Evolutionary conservation across 2,329 filamentous ascomycete species (phyloP), one percentile per base, ranked within the genome.

Genomic region (Cryphonectria japonica): DNA sequence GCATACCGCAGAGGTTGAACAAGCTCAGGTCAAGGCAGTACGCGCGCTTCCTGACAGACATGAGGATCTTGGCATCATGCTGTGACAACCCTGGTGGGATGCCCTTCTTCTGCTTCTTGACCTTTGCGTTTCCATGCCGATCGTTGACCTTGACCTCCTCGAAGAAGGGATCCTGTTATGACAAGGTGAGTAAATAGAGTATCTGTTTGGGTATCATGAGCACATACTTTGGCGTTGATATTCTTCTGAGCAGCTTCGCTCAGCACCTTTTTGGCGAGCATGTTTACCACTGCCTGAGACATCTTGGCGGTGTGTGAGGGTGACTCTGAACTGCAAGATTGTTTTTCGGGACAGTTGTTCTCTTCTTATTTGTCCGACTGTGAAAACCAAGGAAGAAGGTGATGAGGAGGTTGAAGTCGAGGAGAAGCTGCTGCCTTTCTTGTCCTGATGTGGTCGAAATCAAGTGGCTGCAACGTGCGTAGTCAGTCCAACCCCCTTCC

Each of bases 1-100:
- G 89, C 71, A 97, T 87, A 60, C 94, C 94, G 74, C 92, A 88
- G 78, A 93, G 88, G 77, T 88, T 94, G 84, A 95, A 97, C 7
- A 97, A 87, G 69, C 88, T 89, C 85, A 94, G 92, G 80, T 98
- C 96, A 37, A 98, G 88, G 52, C 89, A 87, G 82, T 97, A 97
- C 46, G 96, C 94, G 71, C 92, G 88, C 76, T 92, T 88, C 81
- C 97, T 95, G 76, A 97, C 93, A 76, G 92, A 92, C 76, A 92
- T 97, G 74, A 98, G 89, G 75, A 98, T 86, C 74, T 92, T 87
- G 77, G 87, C 91, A 81, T 99, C 96, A 76, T 97, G 88, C 39
- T 91, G 84, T 26, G 94, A 95, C 67, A 98, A 89, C 69, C 95
- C 95, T 37, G 89, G 88, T 0, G 95, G 95, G 50, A 95, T 84